Base-by-base conservation (phyloP, 2,329 filamentous ascomycete genomes). In the Hypoxylon sp. region DNA sequence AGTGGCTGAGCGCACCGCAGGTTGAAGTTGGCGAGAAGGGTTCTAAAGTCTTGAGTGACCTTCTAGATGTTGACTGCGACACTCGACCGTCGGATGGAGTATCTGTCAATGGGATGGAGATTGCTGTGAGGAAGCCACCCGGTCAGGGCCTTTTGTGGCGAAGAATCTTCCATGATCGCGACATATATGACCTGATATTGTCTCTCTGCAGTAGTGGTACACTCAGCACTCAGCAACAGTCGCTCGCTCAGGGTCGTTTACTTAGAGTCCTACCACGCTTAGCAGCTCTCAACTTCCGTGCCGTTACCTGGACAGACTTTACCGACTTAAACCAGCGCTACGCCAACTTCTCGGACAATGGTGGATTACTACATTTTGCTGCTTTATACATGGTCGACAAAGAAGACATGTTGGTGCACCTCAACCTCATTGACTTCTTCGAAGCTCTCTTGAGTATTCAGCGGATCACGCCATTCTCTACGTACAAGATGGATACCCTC, bases 11-110 rank as follows among this genome's bases (percentile, higher is more conserved):
- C 23, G 81, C 82, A 5, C 82, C 84, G 0, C 79, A 86, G 45
- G 85, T 88, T 5, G 84, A 84, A 57, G 86, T 89, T 2, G 87
- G 85, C 10, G 85, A 89, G 73, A 83, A 81, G 32, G 86, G 83
- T 1, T 80, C 80, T 1, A 81, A 78, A 55, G 82, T 86, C 1
- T 75, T 90, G 2, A 83, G 83, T 1, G 84, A 87, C 68, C 74
- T 90, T 36, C 80, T 90, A 3, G 84, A 88, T 53, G 79, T 84
- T 5, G 88, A 90, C 75, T 87, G 84, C 69, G 81, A 83, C 9
- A 69, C 80, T 13, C 78, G 71, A 17, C 77, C 76, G 14, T 75
- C 49, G 51, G 75, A 60, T 61, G 75, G 48, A 30, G 43, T 74
- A n/a, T 70, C 72, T 6, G 73, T 79, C 55, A 78, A 77, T 34